Evolutionary conservation across 129 eudicot species (phyloP).

Genomic region (Flaveria linearis): DNA sequence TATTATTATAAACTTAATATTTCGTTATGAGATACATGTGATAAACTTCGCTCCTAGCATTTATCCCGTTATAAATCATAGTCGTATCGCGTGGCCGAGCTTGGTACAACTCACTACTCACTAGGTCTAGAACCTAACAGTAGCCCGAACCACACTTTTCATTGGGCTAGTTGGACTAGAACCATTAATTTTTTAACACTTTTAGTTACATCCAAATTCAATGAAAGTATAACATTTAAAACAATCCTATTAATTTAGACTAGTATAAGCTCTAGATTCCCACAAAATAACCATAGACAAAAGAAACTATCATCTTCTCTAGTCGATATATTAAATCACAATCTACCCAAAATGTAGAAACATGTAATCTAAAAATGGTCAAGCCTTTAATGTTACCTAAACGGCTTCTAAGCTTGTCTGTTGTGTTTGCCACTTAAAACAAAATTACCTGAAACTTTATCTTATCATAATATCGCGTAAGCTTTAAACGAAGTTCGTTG

Average conservation of each 20-base stretch:
- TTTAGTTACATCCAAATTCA: neutral
- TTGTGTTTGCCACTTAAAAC: neutral
- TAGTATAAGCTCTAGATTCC: too few species aligned
- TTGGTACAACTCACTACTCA: neutral
- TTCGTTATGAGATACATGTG: neutral
- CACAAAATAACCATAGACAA: too few species aligned
- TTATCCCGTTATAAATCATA: neutral
- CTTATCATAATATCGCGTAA: too few species aligned
- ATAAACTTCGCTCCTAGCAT: neutral
- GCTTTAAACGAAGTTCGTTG: too few species aligned
- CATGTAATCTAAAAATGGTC: neutral
- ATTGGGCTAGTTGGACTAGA: conserved; percentile 3
- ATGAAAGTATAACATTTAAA: neutral
- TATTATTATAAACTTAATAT: too few species aligned
- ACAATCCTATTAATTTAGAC: neutral
- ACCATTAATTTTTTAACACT: neutral
- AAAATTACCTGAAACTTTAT: neutral
- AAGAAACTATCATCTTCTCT: neutral
- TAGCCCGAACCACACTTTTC: conserved; percentile 1
- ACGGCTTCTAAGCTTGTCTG: neutral
- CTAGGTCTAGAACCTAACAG: neutral
- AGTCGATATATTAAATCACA: neutral
- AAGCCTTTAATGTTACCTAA: neutral
- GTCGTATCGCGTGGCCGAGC: neutral
- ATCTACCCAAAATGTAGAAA: neutral